A percentile compares a stretch with the other conserved stretches of the same genome.
These are phyloP conservation scores for Cetradonia linearis DNA, from an alignment of 495 filamentous ascomycete species.

Conservation along the genomic window DNA sequence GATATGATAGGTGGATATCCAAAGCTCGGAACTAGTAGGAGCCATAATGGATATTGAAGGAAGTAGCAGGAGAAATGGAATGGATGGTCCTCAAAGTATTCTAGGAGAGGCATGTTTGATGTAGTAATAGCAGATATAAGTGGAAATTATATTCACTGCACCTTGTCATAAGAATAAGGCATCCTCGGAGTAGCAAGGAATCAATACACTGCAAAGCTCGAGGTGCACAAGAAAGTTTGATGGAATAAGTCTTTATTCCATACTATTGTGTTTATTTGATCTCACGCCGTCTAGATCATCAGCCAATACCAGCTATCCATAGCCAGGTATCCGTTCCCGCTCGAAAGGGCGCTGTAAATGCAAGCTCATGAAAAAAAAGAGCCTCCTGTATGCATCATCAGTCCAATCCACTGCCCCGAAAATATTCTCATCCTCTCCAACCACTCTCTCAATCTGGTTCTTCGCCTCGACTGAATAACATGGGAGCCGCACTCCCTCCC, in stretches of 20 bases:
- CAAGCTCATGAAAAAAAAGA: conserved; percentile 9
- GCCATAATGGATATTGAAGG: no score
- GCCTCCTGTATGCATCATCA: conserved; percentile 4
- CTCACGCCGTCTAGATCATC: not conserved
- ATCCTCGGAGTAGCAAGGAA: no score
- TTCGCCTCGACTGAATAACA: conserved; percentile 8
- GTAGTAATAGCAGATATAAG: no score
- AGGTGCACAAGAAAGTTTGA: not conserved
- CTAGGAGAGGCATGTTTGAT: no score
- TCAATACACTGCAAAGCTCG: no score
- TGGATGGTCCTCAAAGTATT: no score
- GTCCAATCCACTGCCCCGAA: not conserved
- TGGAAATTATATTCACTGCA: no score
- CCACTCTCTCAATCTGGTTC: conserved; percentile 16
- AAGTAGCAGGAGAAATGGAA: no score
- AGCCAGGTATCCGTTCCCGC: not conserved
- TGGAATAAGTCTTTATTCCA: conserved; percentile 14
- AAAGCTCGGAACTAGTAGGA: not conserved
- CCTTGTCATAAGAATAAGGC: no score
- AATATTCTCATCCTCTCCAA: conserved; percentile 1
- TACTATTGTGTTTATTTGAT: conserved; percentile 12
- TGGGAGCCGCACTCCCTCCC: not conserved
- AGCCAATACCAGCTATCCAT: not conserved
- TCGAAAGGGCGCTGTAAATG: conserved; percentile 1
- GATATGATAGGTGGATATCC: not conserved